A percentile compares a stretch with the other conserved stretches of the same genome.
Conservation (phyloP, 208 protist genomes). For the Leishmania martiniquensis region DNA sequence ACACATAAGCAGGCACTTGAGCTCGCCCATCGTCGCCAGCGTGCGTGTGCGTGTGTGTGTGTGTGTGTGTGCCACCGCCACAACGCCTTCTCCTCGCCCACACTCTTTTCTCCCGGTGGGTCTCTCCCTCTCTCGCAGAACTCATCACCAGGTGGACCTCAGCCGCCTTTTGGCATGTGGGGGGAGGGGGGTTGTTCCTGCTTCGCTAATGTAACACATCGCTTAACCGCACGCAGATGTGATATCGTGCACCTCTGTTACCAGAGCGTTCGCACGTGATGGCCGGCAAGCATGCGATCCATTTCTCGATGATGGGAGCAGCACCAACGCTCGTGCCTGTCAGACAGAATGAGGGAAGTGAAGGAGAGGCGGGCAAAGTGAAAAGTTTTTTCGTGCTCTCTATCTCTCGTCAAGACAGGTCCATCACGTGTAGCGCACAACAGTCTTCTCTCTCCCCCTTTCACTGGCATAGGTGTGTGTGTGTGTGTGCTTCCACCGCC, state of each 20-base stretch:
- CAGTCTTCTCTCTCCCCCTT: too few relatives aligned
- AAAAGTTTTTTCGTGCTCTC: too few relatives aligned
- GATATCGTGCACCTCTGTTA: neutral
- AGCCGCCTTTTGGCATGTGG: too few relatives aligned
- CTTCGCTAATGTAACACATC: neutral
- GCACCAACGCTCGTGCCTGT: neutral
- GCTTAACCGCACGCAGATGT: neutral
- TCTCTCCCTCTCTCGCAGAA: neutral
- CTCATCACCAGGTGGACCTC: too few relatives aligned
- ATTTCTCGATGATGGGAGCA: neutral
- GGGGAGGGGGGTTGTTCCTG: too few relatives aligned
- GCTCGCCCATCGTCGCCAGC: too few relatives aligned
- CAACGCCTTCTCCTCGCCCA: too few relatives aligned
- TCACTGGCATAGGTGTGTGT: too few relatives aligned
- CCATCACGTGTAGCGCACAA: neutral
- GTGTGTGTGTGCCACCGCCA: neutral
- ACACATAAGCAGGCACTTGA: conserved; percentile 1
- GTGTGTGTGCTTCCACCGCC: too few relatives aligned
- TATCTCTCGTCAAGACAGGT: neutral
- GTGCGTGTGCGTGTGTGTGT: neutral
- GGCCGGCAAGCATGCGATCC: neutral
- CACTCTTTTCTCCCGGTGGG: too few relatives aligned
- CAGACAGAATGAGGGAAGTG: neutral
- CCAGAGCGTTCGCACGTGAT: neutral
- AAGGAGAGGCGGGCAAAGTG: too few relatives aligned